These are phyloP conservation scores for Scedosporium minutisporum DNA, from an alignment of 2,329 filamentous ascomycete species.

Conservation along the genomic window DNA sequence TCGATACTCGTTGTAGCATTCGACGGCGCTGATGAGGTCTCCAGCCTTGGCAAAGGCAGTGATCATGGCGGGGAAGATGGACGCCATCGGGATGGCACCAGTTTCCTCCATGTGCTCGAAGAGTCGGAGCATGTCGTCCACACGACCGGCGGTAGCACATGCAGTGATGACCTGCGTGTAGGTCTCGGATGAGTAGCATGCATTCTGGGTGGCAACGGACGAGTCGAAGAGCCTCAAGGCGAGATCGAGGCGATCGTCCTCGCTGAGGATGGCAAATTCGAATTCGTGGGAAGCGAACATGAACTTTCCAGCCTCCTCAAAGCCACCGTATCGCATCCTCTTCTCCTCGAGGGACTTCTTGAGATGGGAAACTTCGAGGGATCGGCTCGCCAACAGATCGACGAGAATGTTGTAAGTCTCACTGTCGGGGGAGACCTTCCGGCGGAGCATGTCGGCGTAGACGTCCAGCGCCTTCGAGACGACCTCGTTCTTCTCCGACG, in stretches of 20 bases:
- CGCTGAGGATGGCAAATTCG: constrained; percentile 74
- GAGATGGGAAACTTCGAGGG: constrained; percentile 65
- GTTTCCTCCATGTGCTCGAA: constrained; percentile 85
- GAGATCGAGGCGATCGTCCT: constrained; percentile 79
- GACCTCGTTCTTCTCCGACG: constrained; percentile 68
- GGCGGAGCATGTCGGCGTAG: constrained; percentile 90
- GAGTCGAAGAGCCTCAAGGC: constrained; percentile 79
- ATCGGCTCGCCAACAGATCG: constrained; percentile 68
- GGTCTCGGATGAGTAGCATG: constrained; percentile 66
- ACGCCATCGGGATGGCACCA: constrained; percentile 63
- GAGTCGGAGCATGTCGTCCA: constrained; percentile 82
- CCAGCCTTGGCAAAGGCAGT: constrained; percentile 77
- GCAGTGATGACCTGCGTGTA: constrained; percentile 81
- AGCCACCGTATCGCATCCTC: constrained; percentile 72
- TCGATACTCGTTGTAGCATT: constrained; percentile 94
- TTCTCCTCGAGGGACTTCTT: constrained; percentile 71
- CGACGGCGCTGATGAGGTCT: constrained; percentile 78
- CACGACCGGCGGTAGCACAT: constrained; percentile 70
- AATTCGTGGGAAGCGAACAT: constrained; percentile 82
- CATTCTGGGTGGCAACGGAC: constrained; percentile 54
- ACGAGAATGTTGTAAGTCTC: constrained; percentile 85
- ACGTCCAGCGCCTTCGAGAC: constrained; percentile 89
- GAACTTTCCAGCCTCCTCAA: constrained; percentile 75
- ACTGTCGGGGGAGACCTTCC: constrained; percentile 70
- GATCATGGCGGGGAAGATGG: constrained; percentile 89